Evolutionary conservation across 2,329 filamentous ascomycete species (phyloP), one percentile per base, ranked within the genome.

Genomic region (Hirsutella minnesotensis): DNA sequence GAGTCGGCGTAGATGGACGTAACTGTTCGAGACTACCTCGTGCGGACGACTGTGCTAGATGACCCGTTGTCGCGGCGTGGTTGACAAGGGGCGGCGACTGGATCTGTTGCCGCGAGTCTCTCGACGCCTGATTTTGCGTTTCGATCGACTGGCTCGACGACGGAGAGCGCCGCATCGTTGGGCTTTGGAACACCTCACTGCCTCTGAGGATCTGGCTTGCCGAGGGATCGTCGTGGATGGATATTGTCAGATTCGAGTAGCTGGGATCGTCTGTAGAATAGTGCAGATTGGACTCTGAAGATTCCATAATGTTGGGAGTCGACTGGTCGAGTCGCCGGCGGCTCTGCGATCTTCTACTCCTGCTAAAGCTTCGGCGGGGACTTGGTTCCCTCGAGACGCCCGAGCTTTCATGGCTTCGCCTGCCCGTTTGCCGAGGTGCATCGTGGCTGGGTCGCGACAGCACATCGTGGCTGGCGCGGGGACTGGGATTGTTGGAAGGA

Each of bases 201-300:
- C 85, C 79, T 42, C 78, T 76, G 9, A 98, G 66, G 31, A 96
- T 95, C 60, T 95, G 88, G 57, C 90, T 96, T 3, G 86, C 90
- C 3, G 89, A 94, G 39, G 83, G 81, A 45, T 89, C 86, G 35
- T 89, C 83, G 42, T 75, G 77, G 1, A 78, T 80, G 3, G 83
- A 85, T 4, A 79, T 70, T 2, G 82, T 70, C 27, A 81, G 67
- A 3, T 79, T 86, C 1, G 84, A 89, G 44, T 83, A 61, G 54
- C 81, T 86, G 0, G 79, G 82, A 37, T 83, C 84, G 41, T 86
- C 86, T 73, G 54, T 81, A 72, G 47, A 65, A 1, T 82, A 87
- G 52, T 83, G 81, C 5, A 81, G 74, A 47, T 81, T 86, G 3
- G 87, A 94, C 47, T 87, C 86, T 1, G 78, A 79, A 0, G 81